Percentiles rank a stretch among this genome's conserved stretches.
These are phyloP conservation scores for Apiospora arundinis DNA, from an alignment of 2,329 filamentous ascomycete species.

Conservation along the genomic window DNA sequence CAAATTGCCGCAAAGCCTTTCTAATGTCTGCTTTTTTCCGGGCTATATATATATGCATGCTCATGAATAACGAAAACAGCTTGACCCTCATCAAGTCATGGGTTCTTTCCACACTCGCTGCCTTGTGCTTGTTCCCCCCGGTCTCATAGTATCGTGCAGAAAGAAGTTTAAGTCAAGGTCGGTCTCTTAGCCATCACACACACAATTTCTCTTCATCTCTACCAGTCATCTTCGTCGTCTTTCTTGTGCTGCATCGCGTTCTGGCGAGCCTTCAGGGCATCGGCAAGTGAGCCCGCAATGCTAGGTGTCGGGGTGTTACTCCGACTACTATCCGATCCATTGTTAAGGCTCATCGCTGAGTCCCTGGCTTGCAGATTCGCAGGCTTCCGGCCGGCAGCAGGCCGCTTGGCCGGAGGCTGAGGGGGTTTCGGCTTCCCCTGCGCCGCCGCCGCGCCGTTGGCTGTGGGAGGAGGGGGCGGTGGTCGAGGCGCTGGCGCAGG, in stretches of 20 bases:
- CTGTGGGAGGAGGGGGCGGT: constrained; percentile 69
- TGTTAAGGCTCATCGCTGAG: constrained; percentile 68
- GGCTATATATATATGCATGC: not conserved
- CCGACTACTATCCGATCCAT: constrained; percentile 66
- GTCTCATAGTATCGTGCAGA: not conserved
- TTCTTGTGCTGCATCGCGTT: constrained; percentile 75
- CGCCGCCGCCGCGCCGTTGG: constrained; percentile 51
- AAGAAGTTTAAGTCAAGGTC: not conserved
- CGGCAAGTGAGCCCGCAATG: constrained; percentile 75
- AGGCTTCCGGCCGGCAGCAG: constrained; percentile 74
- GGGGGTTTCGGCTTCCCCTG: constrained; percentile 75
- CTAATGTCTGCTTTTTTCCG: not conserved
- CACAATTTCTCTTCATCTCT: constrained; percentile 24
- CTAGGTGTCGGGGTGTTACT: constrained; percentile 76
- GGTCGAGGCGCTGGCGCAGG: constrained; percentile 66
- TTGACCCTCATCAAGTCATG: constrained; percentile 14
- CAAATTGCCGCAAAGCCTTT: not conserved
- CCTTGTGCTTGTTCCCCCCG: not conserved
- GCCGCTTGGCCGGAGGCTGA: constrained; percentile 81
- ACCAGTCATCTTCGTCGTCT: constrained; percentile 76
- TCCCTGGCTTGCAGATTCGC: constrained; percentile 75
- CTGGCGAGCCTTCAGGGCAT: constrained; percentile 79
- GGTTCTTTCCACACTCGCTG: not conserved
- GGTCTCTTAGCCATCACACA: not conserved
- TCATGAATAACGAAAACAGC: constrained; percentile 1